These are phyloP conservation scores for Coriolopsis trogii DNA, from an alignment of 1,284 basidiomycete species.

Conservation along the genomic window DNA sequence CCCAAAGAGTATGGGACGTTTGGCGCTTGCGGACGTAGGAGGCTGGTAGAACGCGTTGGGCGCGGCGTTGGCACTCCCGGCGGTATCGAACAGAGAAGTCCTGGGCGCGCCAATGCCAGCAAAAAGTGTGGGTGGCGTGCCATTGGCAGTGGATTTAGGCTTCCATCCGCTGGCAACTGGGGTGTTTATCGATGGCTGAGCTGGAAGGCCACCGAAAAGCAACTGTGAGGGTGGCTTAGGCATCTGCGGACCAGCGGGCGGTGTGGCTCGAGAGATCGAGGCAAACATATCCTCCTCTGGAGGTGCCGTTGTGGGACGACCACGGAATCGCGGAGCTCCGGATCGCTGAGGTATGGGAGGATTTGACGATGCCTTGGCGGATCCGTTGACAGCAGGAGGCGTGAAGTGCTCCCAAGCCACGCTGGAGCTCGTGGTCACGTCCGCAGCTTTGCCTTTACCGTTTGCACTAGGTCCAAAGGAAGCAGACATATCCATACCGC, in stretches of 20 bases:
- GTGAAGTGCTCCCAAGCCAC: constrained; percentile 58
- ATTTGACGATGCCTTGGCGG: constrained; percentile 3
- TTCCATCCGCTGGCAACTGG: background rate
- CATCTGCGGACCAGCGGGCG: constrained; percentile 9
- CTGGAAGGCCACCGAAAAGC: constrained; percentile 9
- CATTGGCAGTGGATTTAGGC: constrained; percentile 16
- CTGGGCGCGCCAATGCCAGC: constrained; percentile 7
- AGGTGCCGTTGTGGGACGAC: constrained; percentile 16
- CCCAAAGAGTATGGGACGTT: constrained; percentile 19
- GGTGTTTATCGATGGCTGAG: background rate
- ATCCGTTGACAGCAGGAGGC: constrained; percentile 6
- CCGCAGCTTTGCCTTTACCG: constrained; percentile 13
- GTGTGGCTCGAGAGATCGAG: constrained; percentile 13
- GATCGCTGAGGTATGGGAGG: constrained; percentile 30
- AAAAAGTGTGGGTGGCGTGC: constrained; percentile 13
- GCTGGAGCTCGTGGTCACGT: constrained; percentile 39
- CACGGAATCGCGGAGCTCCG: constrained; percentile 36
- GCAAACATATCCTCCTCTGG: constrained; percentile 21
- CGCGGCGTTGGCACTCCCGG: constrained; percentile 48
- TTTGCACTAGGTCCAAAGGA: constrained; percentile 2
- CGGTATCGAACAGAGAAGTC: constrained; percentile 48
- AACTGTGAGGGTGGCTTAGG: constrained; percentile 16
- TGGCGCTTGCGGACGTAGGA: constrained; percentile 33
- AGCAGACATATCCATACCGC: constrained; percentile 10
- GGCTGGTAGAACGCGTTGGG: constrained; percentile 67